Percentiles rank a stretch among this genome's conserved stretches.
phyloP scores from a whole-genome alignment of 495 filamentous ascomycete species.

The Diplogelasinospora grovesii region DNA sequence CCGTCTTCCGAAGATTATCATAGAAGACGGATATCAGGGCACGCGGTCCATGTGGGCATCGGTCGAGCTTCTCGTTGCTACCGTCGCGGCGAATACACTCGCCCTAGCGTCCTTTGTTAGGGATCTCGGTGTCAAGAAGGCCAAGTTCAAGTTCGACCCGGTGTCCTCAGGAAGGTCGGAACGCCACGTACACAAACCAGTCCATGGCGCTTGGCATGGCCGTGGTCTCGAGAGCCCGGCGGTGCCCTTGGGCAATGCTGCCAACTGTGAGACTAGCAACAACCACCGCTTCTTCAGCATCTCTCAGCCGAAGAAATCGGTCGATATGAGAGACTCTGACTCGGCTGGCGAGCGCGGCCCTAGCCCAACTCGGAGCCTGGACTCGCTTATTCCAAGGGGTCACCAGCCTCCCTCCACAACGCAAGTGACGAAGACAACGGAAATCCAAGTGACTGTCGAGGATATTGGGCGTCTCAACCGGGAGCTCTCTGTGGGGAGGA shows the following conservation, averaged over 20 bases:
- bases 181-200: too few species aligned
- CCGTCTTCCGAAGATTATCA: slow-evolving; percentile 64
- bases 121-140: slow-evolving; percentile 69
- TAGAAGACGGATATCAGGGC: slow-evolving; percentile 55
- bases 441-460: slow-evolving; percentile 20
- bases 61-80: slow-evolving; percentile 67
- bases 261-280: too few species aligned
- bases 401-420: neutral
- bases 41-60: slow-evolving; percentile 70
- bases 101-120: slow-evolving; percentile 76
- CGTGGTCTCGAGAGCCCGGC: neutral
- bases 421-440: slow-evolving; percentile 25
- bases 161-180: slow-evolving; percentile 15
- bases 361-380: too few species aligned
- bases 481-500: too few species aligned
- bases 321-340: neutral
- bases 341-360: too few species aligned
- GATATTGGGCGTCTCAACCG: too few species aligned
- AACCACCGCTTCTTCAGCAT: too few species aligned
- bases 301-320: too few species aligned
- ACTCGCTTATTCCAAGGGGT: slow-evolving; percentile 18
- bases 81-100: slow-evolving; percentile 66
- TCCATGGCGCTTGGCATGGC: slow-evolving; percentile 1
- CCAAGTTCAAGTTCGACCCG: slow-evolving; percentile 53
- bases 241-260: too few species aligned